These are phyloP conservation scores for Trametes coccinea DNA, from an alignment of 768 basidiomycete species.

Conservation along the genomic window DNA sequence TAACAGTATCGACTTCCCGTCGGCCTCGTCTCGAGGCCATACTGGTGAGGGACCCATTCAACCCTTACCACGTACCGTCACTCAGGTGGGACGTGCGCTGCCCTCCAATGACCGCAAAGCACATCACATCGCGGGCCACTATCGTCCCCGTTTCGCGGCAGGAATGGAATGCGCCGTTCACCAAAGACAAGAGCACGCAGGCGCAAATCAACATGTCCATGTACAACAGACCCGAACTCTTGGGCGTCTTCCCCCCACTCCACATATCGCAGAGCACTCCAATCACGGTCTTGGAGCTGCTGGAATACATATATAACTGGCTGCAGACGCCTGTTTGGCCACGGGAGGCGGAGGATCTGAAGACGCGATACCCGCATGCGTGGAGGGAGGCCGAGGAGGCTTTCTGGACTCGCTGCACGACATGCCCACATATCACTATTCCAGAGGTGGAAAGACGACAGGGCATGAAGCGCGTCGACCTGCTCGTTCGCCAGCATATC, in stretches of 20 bases:
- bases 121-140: slow-evolving; percentile 33
- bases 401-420: slow-evolving; percentile 39
- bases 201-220: slow-evolving; percentile 30
- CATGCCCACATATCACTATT: slow-evolving; percentile 38
- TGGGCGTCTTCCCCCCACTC: slow-evolving; percentile 49
- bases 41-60: slow-evolving; percentile 36
- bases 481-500: slow-evolving; percentile 45
- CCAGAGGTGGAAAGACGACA: slow-evolving; percentile 39
- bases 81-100: slow-evolving; percentile 40
- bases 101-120: slow-evolving; percentile 34
- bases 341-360: slow-evolving; percentile 30
- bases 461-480: slow-evolving; percentile 52
- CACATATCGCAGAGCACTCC: slow-evolving; percentile 27
- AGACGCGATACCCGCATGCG: slow-evolving; percentile 21
- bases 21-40: slow-evolving; percentile 14
- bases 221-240: slow-evolving; percentile 10
- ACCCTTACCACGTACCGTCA: slow-evolving; percentile 26
- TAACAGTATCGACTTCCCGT: too few species aligned
- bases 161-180: not conserved
- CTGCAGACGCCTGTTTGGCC: slow-evolving; percentile 45
- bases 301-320: slow-evolving; percentile 51
- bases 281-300: slow-evolving; percentile 46
- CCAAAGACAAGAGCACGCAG: slow-evolving; percentile 17
- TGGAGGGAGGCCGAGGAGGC: slow-evolving; percentile 29
- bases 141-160: slow-evolving; percentile 22